Percentiles rank a stretch among this genome's conserved stretches.
phyloP scores from a whole-genome alignment of 139 green algal species.

The Tetraselmis chui region DNA sequence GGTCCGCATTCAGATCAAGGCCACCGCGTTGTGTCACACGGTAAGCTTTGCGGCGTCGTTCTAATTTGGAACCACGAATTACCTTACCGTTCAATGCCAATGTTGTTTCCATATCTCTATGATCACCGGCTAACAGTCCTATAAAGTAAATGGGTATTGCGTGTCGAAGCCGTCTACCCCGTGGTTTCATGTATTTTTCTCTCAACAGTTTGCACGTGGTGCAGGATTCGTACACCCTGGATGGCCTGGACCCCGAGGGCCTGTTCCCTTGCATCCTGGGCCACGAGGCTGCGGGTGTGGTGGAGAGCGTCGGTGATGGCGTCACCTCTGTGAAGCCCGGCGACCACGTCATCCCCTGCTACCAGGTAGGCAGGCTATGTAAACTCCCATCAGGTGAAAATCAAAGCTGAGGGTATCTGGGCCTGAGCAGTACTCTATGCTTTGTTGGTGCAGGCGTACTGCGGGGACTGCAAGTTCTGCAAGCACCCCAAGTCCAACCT shows the following conservation, averaged over 20 bases:
- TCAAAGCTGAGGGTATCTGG: neutral
- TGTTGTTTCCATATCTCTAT: too few relatives aligned
- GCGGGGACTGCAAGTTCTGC: constrained; percentile 95
- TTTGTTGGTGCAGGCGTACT: constrained; percentile 50
- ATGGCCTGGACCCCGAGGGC: constrained; percentile 66
- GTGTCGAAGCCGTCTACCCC: too few relatives aligned
- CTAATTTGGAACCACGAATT: too few relatives aligned
- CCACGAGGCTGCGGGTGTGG: constrained; percentile 92
- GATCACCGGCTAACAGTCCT: too few relatives aligned
- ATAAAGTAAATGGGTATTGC: too few relatives aligned
- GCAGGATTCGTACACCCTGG: constrained; percentile 84
- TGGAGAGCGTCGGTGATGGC: constrained; percentile 86
- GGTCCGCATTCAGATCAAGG: constrained; percentile 82
- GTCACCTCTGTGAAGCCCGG: constrained; percentile 40
- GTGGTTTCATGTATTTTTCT: too few relatives aligned
- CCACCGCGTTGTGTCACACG: constrained; percentile 93
- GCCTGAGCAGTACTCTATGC: too few relatives aligned
- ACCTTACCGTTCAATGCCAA: too few relatives aligned
- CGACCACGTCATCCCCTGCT: constrained; percentile 29
- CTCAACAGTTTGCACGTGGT: too few relatives aligned
- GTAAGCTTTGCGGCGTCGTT: too few relatives aligned
- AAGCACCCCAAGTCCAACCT: constrained; percentile 89
- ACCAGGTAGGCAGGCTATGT: constrained; percentile 29
- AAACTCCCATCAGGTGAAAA: neutral
- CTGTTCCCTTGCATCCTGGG: constrained; percentile 96